phyloP scores from a whole-genome alignment of 768 basidiomycete genomes.

The Lactarius sp. region DNA sequence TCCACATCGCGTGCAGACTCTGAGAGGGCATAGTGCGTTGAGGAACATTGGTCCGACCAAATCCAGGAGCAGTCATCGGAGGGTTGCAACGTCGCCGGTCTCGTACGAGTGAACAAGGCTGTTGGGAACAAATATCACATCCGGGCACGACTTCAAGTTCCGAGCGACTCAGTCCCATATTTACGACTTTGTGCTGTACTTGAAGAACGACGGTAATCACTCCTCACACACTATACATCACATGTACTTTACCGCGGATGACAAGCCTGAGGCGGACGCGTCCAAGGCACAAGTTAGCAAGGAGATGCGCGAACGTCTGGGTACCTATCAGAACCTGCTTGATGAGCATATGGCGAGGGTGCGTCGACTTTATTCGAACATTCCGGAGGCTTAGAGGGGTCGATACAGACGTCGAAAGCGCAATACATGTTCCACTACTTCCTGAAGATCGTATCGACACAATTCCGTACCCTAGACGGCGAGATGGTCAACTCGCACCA shows the following conservation, averaged over 20 bases:
- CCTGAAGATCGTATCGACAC: constrained; percentile 96
- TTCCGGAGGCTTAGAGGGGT: neutral
- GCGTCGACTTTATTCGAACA: too few species aligned
- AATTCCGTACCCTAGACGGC: constrained; percentile 80
- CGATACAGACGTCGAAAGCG: constrained; percentile 58
- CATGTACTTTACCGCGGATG: constrained; percentile 81
- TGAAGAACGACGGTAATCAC: constrained; percentile 81
- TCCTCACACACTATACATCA: constrained; percentile 86
- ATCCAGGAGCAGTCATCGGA: constrained; percentile 89
- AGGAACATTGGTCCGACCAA: constrained; percentile 71
- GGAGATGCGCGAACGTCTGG: too few species aligned
- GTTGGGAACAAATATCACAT: constrained; percentile 93
- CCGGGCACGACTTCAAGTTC: constrained; percentile 77
- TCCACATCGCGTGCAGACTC: too few species aligned
- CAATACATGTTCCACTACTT: constrained; percentile 99
- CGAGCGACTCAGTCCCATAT: constrained; percentile 74
- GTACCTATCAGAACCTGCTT: too few species aligned
- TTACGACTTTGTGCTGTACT: constrained; percentile 91
- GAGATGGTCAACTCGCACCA: constrained; percentile 83
- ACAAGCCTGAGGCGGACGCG: constrained; percentile 74
- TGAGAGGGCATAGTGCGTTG: too few species aligned
- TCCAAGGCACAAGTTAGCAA: constrained; percentile 56
- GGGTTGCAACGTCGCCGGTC: constrained; percentile 91
- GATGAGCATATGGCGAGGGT: too few species aligned
- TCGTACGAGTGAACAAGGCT: constrained; percentile 94